A percentile compares a stretch with the other conserved stretches of the same genome.
Evolutionary conservation across 306 rosid species (phyloP).

Genomic region (Dalbergia cultrata): DNA sequence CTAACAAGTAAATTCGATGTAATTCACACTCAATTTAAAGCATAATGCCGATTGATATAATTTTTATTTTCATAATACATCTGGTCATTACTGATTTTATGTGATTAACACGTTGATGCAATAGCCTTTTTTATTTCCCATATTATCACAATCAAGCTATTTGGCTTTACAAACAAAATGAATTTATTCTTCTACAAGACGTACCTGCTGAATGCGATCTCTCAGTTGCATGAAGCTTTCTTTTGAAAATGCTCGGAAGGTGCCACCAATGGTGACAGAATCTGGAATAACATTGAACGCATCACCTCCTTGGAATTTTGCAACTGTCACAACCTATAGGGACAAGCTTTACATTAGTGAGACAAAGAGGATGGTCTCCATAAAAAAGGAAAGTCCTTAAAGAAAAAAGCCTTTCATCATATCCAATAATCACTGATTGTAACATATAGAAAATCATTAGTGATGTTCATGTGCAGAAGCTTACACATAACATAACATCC

Average conservation of each 20-base stretch:
- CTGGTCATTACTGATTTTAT: background rate
- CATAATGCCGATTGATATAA: no score
- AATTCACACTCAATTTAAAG: no score
- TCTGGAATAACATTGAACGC: background rate
- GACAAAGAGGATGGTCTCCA: conserved; percentile 28
- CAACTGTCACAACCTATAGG: conserved; percentile 68
- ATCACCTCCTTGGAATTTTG: background rate
- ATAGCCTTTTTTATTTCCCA: background rate
- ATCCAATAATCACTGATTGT: background rate
- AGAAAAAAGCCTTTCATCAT: background rate
- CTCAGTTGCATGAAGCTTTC: conserved; percentile 61
- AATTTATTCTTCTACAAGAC: background rate
- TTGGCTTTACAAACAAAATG: background rate
- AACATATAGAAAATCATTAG: background rate
- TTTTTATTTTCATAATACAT: background rate
- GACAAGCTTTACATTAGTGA: conserved; percentile 31
- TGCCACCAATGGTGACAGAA: conserved; percentile 77
- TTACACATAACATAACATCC: no score
- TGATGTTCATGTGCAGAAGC: background rate
- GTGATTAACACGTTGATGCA: background rate
- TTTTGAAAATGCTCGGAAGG: conserved; percentile 73
- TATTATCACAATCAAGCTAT: no score
- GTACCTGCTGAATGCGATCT: conserved; percentile 76
- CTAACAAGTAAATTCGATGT: no score
- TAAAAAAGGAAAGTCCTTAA: conserved; percentile 22